A percentile compares a stretch with the other conserved stretches of the same genome.
These are phyloP conservation scores for Corylus americana DNA, from an alignment of 306 rosid genomes.

Conservation along the genomic window DNA sequence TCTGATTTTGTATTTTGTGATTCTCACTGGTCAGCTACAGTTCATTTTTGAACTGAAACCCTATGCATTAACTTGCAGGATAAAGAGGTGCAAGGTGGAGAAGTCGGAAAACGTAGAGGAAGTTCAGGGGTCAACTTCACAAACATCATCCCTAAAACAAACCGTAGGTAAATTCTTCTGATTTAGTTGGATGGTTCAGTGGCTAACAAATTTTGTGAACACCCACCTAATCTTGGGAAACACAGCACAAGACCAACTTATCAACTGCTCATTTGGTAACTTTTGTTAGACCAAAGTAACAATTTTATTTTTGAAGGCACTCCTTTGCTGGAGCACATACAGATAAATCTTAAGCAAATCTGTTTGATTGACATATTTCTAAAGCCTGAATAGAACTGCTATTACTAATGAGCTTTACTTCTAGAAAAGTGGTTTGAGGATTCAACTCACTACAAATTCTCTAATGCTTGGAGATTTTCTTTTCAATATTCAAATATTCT, in stretches of 20 bases:
- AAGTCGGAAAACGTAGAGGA: conserved; percentile 41
- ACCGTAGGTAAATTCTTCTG: conserved; percentile 43
- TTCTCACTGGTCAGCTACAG: conserved; percentile 19
- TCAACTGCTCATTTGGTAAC: neutral
- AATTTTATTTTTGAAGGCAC: neutral
- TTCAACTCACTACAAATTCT: neutral
- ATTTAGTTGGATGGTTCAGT: neutral
- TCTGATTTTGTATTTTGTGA: conserved; percentile 12
- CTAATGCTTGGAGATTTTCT: neutral
- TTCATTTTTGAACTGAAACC: conserved; percentile 3
- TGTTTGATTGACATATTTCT: neutral
- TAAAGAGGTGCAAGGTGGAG: conserved; percentile 56
- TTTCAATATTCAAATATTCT: neutral
- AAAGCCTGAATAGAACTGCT: neutral
- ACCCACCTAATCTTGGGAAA: neutral
- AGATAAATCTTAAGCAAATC: neutral
- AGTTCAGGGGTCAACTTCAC: conserved; percentile 43
- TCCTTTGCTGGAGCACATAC: neutral
- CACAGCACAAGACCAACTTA: neutral
- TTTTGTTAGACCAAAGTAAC: neutral
- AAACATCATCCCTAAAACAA: conserved; percentile 28
- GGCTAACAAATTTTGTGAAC: neutral
- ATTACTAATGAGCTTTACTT: neutral
- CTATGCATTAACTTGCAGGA: conserved; percentile 43
- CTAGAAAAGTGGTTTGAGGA: neutral